phyloP scores from a whole-genome alignment of 192 early-diverging fungal species.

The Mortierella alpina region DNA sequence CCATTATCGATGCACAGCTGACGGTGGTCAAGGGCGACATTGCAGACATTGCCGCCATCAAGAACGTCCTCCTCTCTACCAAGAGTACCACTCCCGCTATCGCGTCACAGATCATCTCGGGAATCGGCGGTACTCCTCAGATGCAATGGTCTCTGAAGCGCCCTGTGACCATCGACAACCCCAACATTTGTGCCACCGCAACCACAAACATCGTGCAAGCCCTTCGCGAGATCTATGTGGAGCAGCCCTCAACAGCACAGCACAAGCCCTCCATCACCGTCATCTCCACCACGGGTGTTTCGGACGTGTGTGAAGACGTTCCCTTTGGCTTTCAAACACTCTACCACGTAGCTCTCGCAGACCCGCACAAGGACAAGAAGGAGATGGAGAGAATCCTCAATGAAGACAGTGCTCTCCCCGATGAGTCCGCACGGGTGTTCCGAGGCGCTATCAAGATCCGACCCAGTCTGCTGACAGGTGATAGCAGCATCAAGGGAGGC shows the following conservation, averaged over 20 bases:
- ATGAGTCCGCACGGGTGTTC: slow-evolving; percentile 8
- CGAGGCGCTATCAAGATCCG: slow-evolving; percentile 25
- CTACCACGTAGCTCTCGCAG: slow-evolving; percentile 27
- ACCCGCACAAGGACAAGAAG: slow-evolving; percentile 51
- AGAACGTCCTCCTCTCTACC: slow-evolving; percentile 19
- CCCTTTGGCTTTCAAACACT: slow-evolving; percentile 28
- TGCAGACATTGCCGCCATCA: slow-evolving; percentile 22
- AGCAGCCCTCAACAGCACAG: slow-evolving; percentile 8
- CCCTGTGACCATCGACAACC: slow-evolving; percentile 36
- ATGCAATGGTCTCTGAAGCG: slow-evolving; percentile 7
- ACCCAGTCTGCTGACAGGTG: slow-evolving; percentile 24
- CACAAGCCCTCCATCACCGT: slow-evolving; percentile 30
- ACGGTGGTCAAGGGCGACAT: slow-evolving; percentile 43
- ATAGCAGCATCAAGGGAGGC: slow-evolving; percentile 25
- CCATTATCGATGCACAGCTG: slow-evolving; percentile 21
- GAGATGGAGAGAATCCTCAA: slow-evolving; percentile 25
- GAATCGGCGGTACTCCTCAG: slow-evolving; percentile 33
- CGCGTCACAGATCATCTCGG: slow-evolving; percentile 47
- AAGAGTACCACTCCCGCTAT: background rate
- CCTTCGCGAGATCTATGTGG: slow-evolving; percentile 22
- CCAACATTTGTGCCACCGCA: slow-evolving; percentile 22
- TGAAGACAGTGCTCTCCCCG: background rate
- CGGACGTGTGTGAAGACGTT: slow-evolving; percentile 34
- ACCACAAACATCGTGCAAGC: slow-evolving; percentile 26
- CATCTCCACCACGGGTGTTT: slow-evolving; percentile 41